These are phyloP conservation scores for Hypericum perforatum DNA, from an alignment of 345 rosid genomes.

Conservation along the genomic window DNA sequence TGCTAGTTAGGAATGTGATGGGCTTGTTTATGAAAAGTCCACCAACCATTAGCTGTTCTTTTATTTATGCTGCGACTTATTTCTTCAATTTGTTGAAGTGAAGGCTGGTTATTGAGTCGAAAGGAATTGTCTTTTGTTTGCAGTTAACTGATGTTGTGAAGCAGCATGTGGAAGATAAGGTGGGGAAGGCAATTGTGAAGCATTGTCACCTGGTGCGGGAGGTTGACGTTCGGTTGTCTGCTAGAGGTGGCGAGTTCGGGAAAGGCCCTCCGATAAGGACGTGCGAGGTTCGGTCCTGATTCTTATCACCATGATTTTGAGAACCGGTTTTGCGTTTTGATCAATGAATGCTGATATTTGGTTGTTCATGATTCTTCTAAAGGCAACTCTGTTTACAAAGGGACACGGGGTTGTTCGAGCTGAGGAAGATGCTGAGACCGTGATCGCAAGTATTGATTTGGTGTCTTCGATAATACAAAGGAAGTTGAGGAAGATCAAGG, in stretches of 20 bases:
- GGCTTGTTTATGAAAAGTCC: too few species aligned
- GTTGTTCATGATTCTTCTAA: too few species aligned
- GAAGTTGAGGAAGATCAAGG: conserved; percentile 93
- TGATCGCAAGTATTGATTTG: conserved; percentile 70
- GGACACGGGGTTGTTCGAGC: conserved; percentile 91
- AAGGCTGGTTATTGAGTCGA: not conserved
- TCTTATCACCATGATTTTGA: not conserved
- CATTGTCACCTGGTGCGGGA: too few species aligned
- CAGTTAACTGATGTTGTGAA: conserved; percentile 71
- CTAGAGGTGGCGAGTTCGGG: conserved; percentile 43
- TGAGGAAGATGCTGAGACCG: conserved; percentile 80
- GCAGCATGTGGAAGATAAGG: conserved; percentile 74
- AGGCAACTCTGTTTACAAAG: conserved; percentile 25
- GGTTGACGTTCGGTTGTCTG: too few species aligned
- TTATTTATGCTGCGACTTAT: too few species aligned
- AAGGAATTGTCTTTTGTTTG: conserved; percentile 4
- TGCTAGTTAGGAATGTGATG: too few species aligned
- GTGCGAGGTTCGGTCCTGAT: conserved; percentile 54
- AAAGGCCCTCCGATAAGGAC: conserved; percentile 79
- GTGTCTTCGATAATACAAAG: conserved; percentile 67
- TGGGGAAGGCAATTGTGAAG: conserved; percentile 62
- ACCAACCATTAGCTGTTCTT: too few species aligned
- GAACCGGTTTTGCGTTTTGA: too few species aligned
- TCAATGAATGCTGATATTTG: too few species aligned
- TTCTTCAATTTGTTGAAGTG: too few species aligned